Evolutionary conservation across 106 monocot species (phyloP).

Genomic region (Alisma plantagoaquatica): DNA sequence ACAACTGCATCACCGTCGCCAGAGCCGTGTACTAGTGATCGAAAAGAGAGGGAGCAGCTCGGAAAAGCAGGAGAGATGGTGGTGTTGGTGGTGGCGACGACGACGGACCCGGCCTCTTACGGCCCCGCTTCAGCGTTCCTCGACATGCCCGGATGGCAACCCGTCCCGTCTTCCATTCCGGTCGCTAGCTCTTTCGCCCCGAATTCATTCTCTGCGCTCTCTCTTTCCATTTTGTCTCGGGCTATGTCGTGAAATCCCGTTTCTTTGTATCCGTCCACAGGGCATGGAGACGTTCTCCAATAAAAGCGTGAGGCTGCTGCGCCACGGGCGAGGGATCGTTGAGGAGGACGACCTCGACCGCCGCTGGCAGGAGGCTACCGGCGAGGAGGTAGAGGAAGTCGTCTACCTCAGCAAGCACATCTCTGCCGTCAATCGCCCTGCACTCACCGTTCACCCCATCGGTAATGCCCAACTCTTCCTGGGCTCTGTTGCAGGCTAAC

Average conservation of each 20-base stretch:
- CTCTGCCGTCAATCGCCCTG: slow-evolving; percentile 69
- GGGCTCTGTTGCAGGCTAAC: too few relatives aligned
- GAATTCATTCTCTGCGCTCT: too few relatives aligned
- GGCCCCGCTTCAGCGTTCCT: slow-evolving; percentile 91
- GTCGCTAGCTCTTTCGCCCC: not conserved
- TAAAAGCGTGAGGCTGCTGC: slow-evolving; percentile 52
- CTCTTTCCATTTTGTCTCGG: too few relatives aligned
- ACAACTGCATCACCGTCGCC: too few relatives aligned
- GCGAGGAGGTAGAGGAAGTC: slow-evolving; percentile 71
- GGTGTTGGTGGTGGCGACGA: slow-evolving; percentile 76
- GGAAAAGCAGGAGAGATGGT: too few relatives aligned
- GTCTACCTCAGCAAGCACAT: slow-evolving; percentile 90
- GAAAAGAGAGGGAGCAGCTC: too few relatives aligned
- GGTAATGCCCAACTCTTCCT: too few relatives aligned
- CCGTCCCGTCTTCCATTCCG: slow-evolving; percentile 49
- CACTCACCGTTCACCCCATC: slow-evolving; percentile 93
- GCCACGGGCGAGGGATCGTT: slow-evolving; percentile 67
- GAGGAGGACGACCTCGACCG: slow-evolving; percentile 78
- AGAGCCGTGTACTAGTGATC: too few relatives aligned
- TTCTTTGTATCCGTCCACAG: not conserved
- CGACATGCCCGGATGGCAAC: slow-evolving; percentile 85
- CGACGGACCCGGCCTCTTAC: slow-evolving; percentile 73
- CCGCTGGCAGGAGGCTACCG: slow-evolving; percentile 73
- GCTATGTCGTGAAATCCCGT: too few relatives aligned
- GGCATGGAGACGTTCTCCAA: slow-evolving; percentile 68